These are phyloP conservation scores for Chaetomiaceae sp. DNA, from an alignment of 2,329 filamentous ascomycete genomes.

Conservation along the genomic window DNA sequence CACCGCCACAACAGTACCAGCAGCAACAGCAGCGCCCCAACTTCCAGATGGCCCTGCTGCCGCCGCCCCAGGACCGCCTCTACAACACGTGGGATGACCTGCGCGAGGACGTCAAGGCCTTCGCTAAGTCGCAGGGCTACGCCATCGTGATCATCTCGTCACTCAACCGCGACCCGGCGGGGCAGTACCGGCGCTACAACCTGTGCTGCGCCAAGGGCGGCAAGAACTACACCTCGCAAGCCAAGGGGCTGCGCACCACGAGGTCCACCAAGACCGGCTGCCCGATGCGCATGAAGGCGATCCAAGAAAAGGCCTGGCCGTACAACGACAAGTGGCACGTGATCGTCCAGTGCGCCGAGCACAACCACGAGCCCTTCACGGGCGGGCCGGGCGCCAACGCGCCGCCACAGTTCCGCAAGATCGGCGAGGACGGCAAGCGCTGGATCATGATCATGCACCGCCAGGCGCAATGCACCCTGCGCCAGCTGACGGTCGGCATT, in stretches of 20 bases:
- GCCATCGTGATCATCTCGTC: slow-evolving; percentile 25
- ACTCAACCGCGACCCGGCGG: slow-evolving; percentile 24
- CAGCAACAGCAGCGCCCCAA: slow-evolving; percentile 17
- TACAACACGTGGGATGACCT: slow-evolving; percentile 24
- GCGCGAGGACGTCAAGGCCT: slow-evolving; percentile 22
- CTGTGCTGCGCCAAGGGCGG: slow-evolving; percentile 27
- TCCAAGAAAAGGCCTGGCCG: slow-evolving; percentile 26
- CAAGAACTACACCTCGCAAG: slow-evolving; percentile 24
- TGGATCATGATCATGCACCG: slow-evolving; percentile 29
- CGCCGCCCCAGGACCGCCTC: slow-evolving; percentile 25
- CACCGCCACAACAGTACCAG: slow-evolving; percentile 6
- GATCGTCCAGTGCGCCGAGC: slow-evolving; percentile 25
- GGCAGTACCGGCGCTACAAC: slow-evolving; percentile 27
- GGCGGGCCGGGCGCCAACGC: slow-evolving; percentile 22
- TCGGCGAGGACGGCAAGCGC: slow-evolving; percentile 24
- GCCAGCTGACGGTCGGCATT: slow-evolving; percentile 27
- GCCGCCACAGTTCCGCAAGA: slow-evolving; percentile 27
- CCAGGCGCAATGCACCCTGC: slow-evolving; percentile 24
- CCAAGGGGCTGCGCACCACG: slow-evolving; percentile 23
- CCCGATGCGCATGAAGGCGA: slow-evolving; percentile 26
- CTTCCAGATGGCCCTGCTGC: slow-evolving; percentile 26
- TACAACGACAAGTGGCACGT: slow-evolving; percentile 28
- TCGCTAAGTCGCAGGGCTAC: slow-evolving; percentile 25
- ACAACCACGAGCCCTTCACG: slow-evolving; percentile 28
- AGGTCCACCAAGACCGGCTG: slow-evolving; percentile 26